Conservation (phyloP, 345 rosid genomes). For the Aquilaria malaccensis region DNA sequence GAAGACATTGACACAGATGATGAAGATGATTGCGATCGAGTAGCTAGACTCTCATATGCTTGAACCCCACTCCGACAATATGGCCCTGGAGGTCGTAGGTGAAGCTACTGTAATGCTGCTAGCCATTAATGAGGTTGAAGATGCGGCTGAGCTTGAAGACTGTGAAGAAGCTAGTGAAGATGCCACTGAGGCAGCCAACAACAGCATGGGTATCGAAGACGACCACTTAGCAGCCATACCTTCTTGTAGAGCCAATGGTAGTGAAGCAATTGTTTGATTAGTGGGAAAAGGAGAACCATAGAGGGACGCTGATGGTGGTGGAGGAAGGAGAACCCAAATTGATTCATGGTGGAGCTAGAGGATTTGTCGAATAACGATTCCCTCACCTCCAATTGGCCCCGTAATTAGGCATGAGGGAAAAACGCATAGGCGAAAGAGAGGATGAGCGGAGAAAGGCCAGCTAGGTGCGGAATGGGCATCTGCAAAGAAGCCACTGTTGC, state of each 20-base stretch:
- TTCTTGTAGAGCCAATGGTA: constrained; percentile 38
- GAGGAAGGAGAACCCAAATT: too few species aligned
- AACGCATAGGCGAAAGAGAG: too few species aligned
- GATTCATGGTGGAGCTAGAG: too few species aligned
- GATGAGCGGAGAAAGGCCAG: too few species aligned
- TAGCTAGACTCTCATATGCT: constrained; percentile 50
- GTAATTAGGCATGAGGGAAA: too few species aligned
- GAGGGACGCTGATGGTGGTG: too few species aligned
- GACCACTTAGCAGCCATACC: constrained; percentile 42
- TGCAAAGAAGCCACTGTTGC: too few species aligned
- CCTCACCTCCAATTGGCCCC: too few species aligned
- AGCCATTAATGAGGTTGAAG: constrained; percentile 24
- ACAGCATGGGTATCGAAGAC: constrained; percentile 68
- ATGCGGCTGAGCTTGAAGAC: constrained; percentile 49
- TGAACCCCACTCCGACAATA: constrained; percentile 27
- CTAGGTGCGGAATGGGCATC: too few species aligned
- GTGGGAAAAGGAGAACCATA: too few species aligned
- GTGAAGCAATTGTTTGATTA: too few species aligned
- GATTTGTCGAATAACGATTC: too few species aligned
- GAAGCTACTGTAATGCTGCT: constrained; percentile 48
- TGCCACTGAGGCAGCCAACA: constrained; percentile 54
- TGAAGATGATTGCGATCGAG: constrained; percentile 33
- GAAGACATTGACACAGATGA: constrained; percentile 25
- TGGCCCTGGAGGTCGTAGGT: constrained; percentile 34
- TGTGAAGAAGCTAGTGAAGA: constrained; percentile 55